Base-by-base conservation (phyloP, 2,329 filamentous ascomycete genomes). In the Teratosphaeriaceae sp. region DNA sequence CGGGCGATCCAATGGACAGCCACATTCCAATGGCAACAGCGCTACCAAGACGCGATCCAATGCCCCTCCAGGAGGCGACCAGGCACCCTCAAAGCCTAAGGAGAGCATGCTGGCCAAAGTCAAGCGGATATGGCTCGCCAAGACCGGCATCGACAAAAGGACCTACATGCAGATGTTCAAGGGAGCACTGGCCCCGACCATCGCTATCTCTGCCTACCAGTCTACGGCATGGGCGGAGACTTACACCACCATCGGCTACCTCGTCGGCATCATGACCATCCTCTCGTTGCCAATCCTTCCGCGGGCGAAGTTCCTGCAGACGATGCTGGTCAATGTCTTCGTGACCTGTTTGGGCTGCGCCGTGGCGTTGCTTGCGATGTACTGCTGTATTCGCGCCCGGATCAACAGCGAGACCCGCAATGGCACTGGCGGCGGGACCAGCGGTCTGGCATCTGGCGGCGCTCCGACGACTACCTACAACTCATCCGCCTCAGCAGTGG, bases 301-400 rank as follows among this genome's bases (percentile, higher is more conserved):
- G 0, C 70, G 84, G 33, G 82, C 82, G 9, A 88, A 85, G 54
- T 87, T 82, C 55, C 61, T 87, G 3, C 84, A 88, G 61, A 85
- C 76, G 19, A 69, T 86, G 63, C 55, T 81, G 1, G 67, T 85
- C 46, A 84, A 84, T 49, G 37, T 82, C 3, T 46, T 73, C 7
- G 70, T 73, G 15, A 67, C 79, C 24, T 80, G 79, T 49, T 40
- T 83, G 3, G 83, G 75, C 1, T 65, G 77, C 0, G 80, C 76
- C 12, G 55, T 85, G 5, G 68, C 73, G 2, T 60, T 88, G 46
- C 66, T 89, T 13, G 76, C 79, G 40, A 69, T 85, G 37, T 88
- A 76, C 69, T 79, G 76, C 42, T 71, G 71, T 22, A 69, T 87
- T 16, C 70, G 81, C 58, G 85, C 85, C 2, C 74, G 84, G 37